phyloP scores from a whole-genome alignment of 306 rosid genomes.

The Quercus berberidifolia region DNA sequence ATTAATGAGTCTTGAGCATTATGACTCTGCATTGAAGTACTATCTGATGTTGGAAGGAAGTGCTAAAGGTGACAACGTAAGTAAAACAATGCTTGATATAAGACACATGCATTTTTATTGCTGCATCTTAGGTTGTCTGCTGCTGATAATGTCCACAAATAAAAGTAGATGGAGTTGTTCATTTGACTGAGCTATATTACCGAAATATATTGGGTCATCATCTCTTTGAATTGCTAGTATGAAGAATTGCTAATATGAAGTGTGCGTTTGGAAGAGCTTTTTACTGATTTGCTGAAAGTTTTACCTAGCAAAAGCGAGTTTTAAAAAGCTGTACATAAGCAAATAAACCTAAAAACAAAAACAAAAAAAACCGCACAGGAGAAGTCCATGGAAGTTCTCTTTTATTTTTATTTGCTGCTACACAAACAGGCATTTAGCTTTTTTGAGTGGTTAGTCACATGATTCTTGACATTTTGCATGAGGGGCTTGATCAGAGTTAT shows the following conservation, averaged over 20 bases:
- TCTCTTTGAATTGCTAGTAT: too few species aligned
- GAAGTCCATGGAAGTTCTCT: too few species aligned
- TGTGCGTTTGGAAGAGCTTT: too few species aligned
- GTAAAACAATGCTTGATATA: constrained; percentile 20
- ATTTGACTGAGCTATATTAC: not conserved
- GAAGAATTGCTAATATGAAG: too few species aligned
- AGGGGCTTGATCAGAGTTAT: not conserved
- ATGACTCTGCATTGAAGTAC: constrained; percentile 64
- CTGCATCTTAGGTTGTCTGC: constrained; percentile 1
- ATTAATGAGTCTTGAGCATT: constrained; percentile 56
- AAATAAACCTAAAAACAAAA: too few species aligned
- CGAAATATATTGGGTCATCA: not conserved
- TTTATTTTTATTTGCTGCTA: not conserved
- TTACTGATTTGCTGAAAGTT: too few species aligned
- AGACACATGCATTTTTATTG: constrained; percentile 5
- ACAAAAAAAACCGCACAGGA: too few species aligned
- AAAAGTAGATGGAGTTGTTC: not conserved
- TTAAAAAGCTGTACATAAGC: too few species aligned
- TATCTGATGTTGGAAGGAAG: constrained; percentile 57
- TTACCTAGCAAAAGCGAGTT: too few species aligned
- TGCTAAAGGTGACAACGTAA: constrained; percentile 45
- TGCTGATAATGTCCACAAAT: constrained; percentile 8
- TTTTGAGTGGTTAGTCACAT: not conserved
- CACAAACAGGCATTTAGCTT: not conserved
- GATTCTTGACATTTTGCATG: not conserved